A percentile compares a stretch with the other conserved stretches of the same genome.
Conservation (phyloP, 345 rosid genomes). For the Eutrema yunnanense region DNA sequence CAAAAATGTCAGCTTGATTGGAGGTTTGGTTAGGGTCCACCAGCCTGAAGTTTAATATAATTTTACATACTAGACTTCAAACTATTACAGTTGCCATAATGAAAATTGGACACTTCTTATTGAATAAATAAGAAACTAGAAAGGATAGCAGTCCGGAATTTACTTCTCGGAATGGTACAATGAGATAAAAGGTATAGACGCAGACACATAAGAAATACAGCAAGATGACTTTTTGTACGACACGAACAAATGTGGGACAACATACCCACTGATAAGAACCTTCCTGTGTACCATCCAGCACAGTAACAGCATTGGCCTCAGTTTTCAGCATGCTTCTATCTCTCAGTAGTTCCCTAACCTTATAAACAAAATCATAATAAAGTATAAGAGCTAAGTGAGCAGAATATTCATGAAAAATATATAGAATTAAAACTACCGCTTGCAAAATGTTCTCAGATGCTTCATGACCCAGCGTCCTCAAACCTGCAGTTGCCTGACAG, state of each 20-base stretch:
- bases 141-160: neutral
- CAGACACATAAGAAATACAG: neutral
- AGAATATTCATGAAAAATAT: constrained; percentile 7
- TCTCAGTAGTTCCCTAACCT: constrained; percentile 86
- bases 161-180: neutral
- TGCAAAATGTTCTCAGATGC: constrained; percentile 82
- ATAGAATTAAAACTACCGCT: constrained; percentile 42
- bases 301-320: constrained; percentile 57
- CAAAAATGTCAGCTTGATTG: neutral
- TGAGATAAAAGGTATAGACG: neutral
- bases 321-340: constrained; percentile 67
- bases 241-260: neutral
- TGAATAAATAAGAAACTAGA: neutral
- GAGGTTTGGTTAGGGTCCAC: neutral
- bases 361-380: constrained; percentile 19
- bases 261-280: constrained; percentile 99
- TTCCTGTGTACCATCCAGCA: constrained; percentile 94
- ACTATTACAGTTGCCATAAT: neutral
- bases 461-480: constrained; percentile 75
- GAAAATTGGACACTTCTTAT: neutral
- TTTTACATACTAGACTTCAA: neutral
- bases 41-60: neutral
- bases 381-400: constrained; percentile 9
- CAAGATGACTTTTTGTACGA: neutral
- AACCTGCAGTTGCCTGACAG: constrained; percentile 88